Conservation (phyloP, 345 rosid genomes). For the Melaleuca quinquenervia region DNA sequence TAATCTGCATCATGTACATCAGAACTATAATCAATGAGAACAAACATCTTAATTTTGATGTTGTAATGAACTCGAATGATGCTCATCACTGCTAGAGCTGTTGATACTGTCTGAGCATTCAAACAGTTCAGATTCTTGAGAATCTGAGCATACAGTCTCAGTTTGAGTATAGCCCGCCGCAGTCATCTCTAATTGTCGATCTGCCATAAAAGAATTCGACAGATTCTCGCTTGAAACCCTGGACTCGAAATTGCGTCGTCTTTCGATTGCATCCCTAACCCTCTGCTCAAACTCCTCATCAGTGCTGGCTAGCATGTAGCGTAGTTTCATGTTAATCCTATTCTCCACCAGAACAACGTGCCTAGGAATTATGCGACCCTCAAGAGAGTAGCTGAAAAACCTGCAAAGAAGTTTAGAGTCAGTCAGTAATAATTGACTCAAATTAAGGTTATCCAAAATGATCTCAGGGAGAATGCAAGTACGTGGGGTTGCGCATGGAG, state of each 20-base stretch:
- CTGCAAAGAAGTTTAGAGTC: constrained; percentile 16
- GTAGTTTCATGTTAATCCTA: constrained; percentile 61
- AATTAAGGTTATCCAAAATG: not conserved
- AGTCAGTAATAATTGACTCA: not conserved
- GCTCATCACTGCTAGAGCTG: not conserved
- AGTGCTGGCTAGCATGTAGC: constrained; percentile 63
- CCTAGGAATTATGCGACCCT: constrained; percentile 76
- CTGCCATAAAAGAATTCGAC: not conserved
- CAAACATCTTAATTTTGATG: not conserved
- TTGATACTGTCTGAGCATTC: not conserved
- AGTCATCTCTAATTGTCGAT: not conserved
- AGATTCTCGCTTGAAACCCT: constrained; percentile 1
- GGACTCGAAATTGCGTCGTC: constrained; percentile 50
- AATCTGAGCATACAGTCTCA: not conserved
- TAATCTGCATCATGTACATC: not conserved
- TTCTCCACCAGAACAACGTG: constrained; percentile 63
- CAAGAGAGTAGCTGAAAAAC: constrained; percentile 87
- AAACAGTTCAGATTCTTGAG: not conserved
- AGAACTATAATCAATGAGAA: not conserved
- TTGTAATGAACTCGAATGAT: not conserved
- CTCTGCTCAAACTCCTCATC: constrained; percentile 52
- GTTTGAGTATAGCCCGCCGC: not conserved
- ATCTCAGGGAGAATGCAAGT: not conserved
- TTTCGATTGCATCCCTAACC: constrained; percentile 53
- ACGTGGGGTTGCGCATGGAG: not conserved